phyloP scores from a whole-genome alignment of 2,329 filamentous ascomycete species.

The Dactylellina cionopaga region DNA sequence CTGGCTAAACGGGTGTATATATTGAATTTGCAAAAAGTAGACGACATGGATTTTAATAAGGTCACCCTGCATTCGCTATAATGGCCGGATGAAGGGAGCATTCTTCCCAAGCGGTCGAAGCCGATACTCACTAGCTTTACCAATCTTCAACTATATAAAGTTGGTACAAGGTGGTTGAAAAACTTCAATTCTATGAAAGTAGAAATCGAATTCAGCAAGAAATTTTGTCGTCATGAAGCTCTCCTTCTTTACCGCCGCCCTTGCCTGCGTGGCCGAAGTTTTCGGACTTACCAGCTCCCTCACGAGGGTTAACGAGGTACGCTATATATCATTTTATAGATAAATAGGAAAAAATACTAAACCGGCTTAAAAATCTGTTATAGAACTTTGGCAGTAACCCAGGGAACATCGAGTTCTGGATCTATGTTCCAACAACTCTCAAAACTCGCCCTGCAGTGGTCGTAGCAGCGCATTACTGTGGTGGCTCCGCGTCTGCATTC shows the following conservation, averaged over 20 bases:
- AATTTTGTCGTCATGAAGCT: slow-evolving; percentile 19
- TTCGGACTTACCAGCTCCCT: slow-evolving; percentile 30
- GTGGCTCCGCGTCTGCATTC: slow-evolving; percentile 66
- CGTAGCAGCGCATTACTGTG: slow-evolving; percentile 70
- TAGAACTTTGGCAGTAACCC: slow-evolving; percentile 40
- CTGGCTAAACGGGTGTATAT: slow-evolving; percentile 37
- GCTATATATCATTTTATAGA: not conserved
- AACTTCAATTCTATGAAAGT: not conserved
- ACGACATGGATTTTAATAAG: not conserved
- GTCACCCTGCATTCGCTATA: not conserved
- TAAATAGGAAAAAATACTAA: not conserved
- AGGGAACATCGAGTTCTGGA: slow-evolving; percentile 37
- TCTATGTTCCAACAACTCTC: slow-evolving; percentile 63
- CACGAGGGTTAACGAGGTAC: slow-evolving; percentile 11
- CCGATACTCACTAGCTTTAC: too few relatives aligned
- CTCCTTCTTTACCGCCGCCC: slow-evolving; percentile 21
- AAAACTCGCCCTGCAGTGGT: slow-evolving; percentile 65
- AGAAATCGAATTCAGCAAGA: not conserved
- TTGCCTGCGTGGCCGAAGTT: slow-evolving; percentile 28
- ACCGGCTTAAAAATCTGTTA: not conserved
- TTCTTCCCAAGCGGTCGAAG: too few relatives aligned
- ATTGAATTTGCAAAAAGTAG: too few relatives aligned
- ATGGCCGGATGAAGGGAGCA: too few relatives aligned
- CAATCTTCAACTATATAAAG: too few relatives aligned
- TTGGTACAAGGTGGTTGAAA: not conserved